A percentile compares a stretch with the other conserved stretches of the same genome.
Conservation (phyloP, 2,329 filamentous ascomycete species). For the Cordyceps sp. region DNA sequence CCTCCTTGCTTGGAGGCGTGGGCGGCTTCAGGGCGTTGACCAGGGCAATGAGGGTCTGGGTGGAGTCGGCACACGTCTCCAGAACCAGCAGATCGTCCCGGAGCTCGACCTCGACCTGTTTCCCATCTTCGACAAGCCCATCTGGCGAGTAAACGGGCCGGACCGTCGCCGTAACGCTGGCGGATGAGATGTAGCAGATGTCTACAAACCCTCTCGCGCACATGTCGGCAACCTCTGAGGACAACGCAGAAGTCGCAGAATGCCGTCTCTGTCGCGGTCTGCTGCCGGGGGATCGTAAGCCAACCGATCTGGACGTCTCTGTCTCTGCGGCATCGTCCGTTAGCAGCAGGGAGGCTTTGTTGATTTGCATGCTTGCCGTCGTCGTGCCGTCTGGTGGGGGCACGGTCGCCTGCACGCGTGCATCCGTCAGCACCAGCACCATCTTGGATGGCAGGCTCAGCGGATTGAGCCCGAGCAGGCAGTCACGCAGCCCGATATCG, state of each 20-base stretch:
- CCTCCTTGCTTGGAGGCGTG: constrained; percentile 61
- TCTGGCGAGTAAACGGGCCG: constrained; percentile 29
- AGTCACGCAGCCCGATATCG: constrained; percentile 65
- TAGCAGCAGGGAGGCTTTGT: constrained; percentile 68
- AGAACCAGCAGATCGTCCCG: constrained; percentile 75
- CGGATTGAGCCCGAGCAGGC: constrained; percentile 72
- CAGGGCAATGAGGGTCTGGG: constrained; percentile 71
- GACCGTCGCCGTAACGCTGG: constrained; percentile 49
- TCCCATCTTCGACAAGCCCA: constrained; percentile 19
- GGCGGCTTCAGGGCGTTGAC: constrained; percentile 71
- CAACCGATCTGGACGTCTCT: not conserved
- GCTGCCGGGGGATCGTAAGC: constrained; percentile 3
- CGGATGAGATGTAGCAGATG: constrained; percentile 74
- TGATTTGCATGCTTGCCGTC: constrained; percentile 48
- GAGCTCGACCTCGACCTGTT: constrained; percentile 62
- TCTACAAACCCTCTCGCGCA: constrained; percentile 64
- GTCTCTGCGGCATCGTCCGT: constrained; percentile 52
- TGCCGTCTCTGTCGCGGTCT: constrained; percentile 8
- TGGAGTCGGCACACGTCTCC: constrained; percentile 94
- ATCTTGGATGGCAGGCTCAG: constrained; percentile 59
- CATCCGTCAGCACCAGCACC: constrained; percentile 62
- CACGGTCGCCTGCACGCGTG: constrained; percentile 51
- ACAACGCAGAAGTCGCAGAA: constrained; percentile 16
- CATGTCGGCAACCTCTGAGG: constrained; percentile 36
- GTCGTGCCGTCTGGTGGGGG: constrained; percentile 50